phyloP scores from a whole-genome alignment of 2,329 filamentous ascomycete genomes.

The Verticillium isaacii region DNA sequence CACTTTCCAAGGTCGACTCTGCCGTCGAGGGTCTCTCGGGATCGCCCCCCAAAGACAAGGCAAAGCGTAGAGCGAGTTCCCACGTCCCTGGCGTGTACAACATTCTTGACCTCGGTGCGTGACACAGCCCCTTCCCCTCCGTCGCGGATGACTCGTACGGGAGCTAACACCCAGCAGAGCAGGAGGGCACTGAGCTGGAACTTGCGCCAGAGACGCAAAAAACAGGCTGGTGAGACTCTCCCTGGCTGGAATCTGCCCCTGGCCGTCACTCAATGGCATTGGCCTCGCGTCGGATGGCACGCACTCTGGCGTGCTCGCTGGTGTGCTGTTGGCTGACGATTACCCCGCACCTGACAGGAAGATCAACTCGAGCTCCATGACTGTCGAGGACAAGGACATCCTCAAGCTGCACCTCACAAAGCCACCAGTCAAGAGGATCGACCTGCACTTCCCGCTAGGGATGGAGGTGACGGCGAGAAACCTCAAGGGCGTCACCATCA shows the following conservation, averaged over 20 bases:
- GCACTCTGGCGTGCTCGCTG: not conserved
- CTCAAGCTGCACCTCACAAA: constrained; percentile 77
- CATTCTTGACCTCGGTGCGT: constrained; percentile 79
- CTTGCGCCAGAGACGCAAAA: constrained; percentile 81
- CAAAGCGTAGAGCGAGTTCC: constrained; percentile 68
- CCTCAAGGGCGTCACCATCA: constrained; percentile 91
- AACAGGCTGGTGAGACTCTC: constrained; percentile 70
- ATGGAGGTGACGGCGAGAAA: constrained; percentile 87
- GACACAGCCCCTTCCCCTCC: not conserved
- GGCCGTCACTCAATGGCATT: not conserved
- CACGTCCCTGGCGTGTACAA: constrained; percentile 70
- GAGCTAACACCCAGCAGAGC: constrained; percentile 48
- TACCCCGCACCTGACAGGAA: constrained; percentile 56
- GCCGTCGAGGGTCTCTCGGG: constrained; percentile 75
- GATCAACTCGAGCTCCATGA: constrained; percentile 78
- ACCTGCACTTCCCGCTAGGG: constrained; percentile 85
- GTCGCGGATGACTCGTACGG: constrained; percentile 5
- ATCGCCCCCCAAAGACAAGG: constrained; percentile 62
- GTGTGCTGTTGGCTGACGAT: not conserved
- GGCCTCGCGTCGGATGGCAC: not conserved
- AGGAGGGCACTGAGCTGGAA: constrained; percentile 64
- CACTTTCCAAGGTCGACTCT: constrained; percentile 86
- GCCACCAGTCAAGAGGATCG: constrained; percentile 89
- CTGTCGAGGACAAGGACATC: constrained; percentile 76
- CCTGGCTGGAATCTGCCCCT: not conserved